Evolutionary conservation across 2,329 filamentous ascomycete species (phyloP).

Genomic region (Botrytis byssoidea): DNA sequence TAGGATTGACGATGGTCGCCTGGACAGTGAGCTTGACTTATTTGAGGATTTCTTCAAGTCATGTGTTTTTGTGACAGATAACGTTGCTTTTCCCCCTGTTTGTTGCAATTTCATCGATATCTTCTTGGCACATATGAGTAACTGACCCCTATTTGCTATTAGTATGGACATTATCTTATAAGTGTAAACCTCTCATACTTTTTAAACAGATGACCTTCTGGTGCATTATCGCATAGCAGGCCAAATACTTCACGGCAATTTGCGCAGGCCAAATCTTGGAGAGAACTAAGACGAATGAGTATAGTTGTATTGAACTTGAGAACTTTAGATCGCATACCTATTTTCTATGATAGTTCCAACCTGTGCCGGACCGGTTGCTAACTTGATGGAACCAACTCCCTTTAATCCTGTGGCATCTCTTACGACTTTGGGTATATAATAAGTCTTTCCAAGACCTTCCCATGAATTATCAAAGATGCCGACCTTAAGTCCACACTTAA

Average conservation of each 20-base stretch:
- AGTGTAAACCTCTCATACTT: conserved; percentile 26
- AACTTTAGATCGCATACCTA: conserved; percentile 26
- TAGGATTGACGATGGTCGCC: conserved; percentile 4
- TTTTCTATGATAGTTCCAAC: conserved; percentile 34
- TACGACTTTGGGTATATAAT: conserved; percentile 34
- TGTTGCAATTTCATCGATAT: conserved; percentile 32
- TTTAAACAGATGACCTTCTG: conserved; percentile 35
- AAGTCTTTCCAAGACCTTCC: conserved; percentile 38
- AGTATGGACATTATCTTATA: neutral
- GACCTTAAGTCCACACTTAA: conserved; percentile 33
- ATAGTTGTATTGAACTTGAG: neutral
- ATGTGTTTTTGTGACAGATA: conserved; percentile 29
- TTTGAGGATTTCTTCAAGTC: conserved; percentile 25
- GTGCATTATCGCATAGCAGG: conserved; percentile 36
- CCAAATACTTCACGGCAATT: conserved; percentile 34
- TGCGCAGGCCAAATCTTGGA: conserved; percentile 37
- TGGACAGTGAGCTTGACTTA: conserved; percentile 2
- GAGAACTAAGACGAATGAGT: conserved; percentile 27
- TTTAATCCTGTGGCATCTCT: conserved; percentile 30
- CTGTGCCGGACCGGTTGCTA: conserved; percentile 23
- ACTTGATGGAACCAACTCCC: conserved; percentile 30
- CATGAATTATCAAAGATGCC: conserved; percentile 37
- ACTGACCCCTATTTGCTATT: conserved; percentile 32
- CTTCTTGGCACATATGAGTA: conserved; percentile 33
- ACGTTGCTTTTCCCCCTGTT: conserved; percentile 29